Base-by-base conservation (phyloP, 768 basidiomycete genomes). In the Cubamyces lactineus region DNA sequence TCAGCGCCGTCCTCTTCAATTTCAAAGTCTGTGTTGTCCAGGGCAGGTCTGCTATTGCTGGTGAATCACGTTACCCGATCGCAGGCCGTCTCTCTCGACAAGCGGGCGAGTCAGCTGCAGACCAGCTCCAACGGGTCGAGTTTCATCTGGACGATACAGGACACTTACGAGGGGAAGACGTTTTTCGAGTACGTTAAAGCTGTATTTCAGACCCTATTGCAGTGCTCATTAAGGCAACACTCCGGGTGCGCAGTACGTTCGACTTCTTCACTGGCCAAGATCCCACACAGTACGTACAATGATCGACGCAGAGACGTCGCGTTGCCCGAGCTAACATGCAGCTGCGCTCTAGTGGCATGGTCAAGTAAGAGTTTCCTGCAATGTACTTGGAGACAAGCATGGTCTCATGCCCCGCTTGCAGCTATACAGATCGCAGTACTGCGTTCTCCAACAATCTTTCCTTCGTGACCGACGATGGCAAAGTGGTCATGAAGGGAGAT, bases 401-500 rank as follows among this genome's bases (percentile, higher is more conserved):
- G 42, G 42, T n/a, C 23, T 26, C 23, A 34, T 26, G 71, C 51
- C 45, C 24, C 23, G 46, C 28, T 50, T 15, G 41, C 65, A 92
- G 90, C 57, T 92, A 88, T 73, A 82, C 89, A 52, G 79, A 89
- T 67, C 61, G 72, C 55, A 74, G 73, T 16, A 79, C 77, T 51
- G 88, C 89, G 3, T 82, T 86, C 67, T 69, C 77, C 12, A 72
- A 77, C 42, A 75, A 79, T 47, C 79, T 92, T 8, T 84, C 82
- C 1, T 90, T 80, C 70, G 80, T 88, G 15, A 76, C 81, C 13
- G 78, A 79, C 21, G 78, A 86, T 70, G 82, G 81, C 40, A 81
- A 79, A 30, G 86, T 89, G 39, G 79, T 91, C 19, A 92, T 93
- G 89, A 84, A 86, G 69, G 89, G 88, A 13, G 91, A 93, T 63